Base-by-base conservation (phyloP, 2,329 filamentous ascomycete genomes). In the Talaromyces rugulosus region DNA sequence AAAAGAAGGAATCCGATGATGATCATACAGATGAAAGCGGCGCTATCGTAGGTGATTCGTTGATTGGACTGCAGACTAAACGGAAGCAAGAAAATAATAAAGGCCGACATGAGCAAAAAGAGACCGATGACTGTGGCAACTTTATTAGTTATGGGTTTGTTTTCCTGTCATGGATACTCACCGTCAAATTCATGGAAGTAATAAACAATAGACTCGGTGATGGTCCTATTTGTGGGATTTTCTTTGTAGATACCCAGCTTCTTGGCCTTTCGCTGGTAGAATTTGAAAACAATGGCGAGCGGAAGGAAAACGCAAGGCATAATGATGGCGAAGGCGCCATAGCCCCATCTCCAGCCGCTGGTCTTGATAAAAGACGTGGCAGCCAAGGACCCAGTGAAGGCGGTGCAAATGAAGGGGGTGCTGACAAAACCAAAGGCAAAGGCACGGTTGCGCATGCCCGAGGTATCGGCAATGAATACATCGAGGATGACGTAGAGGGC, bases 11-110 rank as follows among this genome's bases (percentile, higher is more conserved):
- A 71, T 0, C 88, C 87, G 33, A 88, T 66, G 1, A 87, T 77
- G 7, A 80, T 64, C 71, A 86, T 80, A 33, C 72, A 75, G 62
- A 85, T 81, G 64, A 85, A 81, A 14, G 78, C 68, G 8, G 80
- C 75, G 16, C 77, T 78, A 2, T 72, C 64, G 74, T 81, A 84
- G n/a, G 72, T 67, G 5, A 76, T 66, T 8, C 70, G 68, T 18
- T 78, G 73, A 30, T 70, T 71, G n/a, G 69, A 66, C 56, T 77
- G 72, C 23, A 91, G 78, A 56, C 78, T 85, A 74, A 91, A 88
- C 0, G 88, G 85, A 16, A 91, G 79, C 3, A 91, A 80, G 70
- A 91, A 84, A 3, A 90, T 75, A 2, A 85, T 79, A 69, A 88
- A 85, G 0, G 85, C 88, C 1, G 77, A 79, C 58, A 83, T 82